These are phyloP conservation scores for Acanthamoeba sp. DNA, from an alignment of 208 protist species.

Conservation along the genomic window DNA sequence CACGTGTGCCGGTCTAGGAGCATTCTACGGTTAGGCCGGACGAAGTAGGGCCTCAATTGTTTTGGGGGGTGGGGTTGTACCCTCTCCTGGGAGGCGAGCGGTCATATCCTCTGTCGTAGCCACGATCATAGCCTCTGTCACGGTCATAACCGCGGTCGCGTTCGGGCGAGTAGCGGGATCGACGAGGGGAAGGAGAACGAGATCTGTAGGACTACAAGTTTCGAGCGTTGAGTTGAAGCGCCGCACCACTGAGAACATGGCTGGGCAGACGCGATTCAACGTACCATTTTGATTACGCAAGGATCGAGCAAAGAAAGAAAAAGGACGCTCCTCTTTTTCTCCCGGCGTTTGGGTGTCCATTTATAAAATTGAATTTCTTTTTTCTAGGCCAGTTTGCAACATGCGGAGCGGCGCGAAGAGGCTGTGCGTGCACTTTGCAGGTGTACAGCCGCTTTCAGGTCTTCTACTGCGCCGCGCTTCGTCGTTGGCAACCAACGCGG, in stretches of 20 bases:
- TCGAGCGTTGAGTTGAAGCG: too few relatives aligned
- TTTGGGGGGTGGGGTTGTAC: neutral
- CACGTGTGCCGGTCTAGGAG: neutral
- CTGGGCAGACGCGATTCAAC: too few relatives aligned
- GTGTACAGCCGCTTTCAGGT: neutral
- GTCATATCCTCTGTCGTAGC: constrained; percentile 12
- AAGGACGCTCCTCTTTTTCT: too few relatives aligned
- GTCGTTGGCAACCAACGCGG: neutral
- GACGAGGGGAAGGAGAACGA: constrained; percentile 50
- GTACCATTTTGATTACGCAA: too few relatives aligned
- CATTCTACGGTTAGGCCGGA: neutral
- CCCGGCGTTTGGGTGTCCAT: too few relatives aligned
- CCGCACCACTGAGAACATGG: too few relatives aligned
- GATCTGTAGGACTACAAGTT: constrained; percentile 66
- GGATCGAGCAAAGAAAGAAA: too few relatives aligned
- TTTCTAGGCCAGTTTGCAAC: too few relatives aligned
- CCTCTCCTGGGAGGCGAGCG: constrained; percentile 66
- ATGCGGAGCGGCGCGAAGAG: neutral
- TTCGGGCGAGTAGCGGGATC: constrained; percentile 55
- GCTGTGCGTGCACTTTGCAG: neutral
- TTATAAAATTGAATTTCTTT: too few relatives aligned
- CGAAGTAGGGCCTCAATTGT: neutral
- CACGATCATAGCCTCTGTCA: neutral
- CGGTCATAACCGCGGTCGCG: neutral
- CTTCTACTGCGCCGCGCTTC: neutral